Evolutionary conservation across 1,284 basidiomycete species (phyloP), one percentile per base, ranked within the genome.

Genomic region (Trametes hirsuta): DNA sequence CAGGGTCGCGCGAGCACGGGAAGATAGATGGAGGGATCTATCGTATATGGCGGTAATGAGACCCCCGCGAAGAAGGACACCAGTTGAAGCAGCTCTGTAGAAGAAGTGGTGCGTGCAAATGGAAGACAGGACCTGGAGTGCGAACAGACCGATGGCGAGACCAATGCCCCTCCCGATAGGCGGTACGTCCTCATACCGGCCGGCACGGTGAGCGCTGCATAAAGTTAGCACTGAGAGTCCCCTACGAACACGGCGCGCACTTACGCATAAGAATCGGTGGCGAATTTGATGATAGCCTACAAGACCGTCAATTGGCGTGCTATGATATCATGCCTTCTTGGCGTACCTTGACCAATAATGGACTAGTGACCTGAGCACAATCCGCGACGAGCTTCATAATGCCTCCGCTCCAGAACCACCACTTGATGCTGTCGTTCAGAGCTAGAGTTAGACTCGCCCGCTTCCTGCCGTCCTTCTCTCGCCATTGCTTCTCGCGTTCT

Each of bases 41-140:
- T 86, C 82, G 75, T 96, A 98, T 56, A 98, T 90, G 9, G 91
- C 89, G 0, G 93, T 88, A 69, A 98, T 97, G 56, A 98, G 84
- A 0, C 94, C 95, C 3, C 90, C 88, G 47, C 95, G 88, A 4
- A 93, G 72, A 21, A 97, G 82, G 9, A 97, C 94, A 55, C 94
- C 94, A 3, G 86, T 84, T 0, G 85, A 84, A 42, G 85, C 83
- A 25, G 82, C 80, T 25, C 90, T 83, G 70, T 91, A 91, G 78
- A 92, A 91, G 76, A 91, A 95, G 66, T 95, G 93, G 66, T 95
- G 86, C 5, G 84, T 82, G 68, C 85, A 85, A 51, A 94, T 69
- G 0, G 91, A 93, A 0, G 86, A 74, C 25, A 89, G 68, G 34
- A 93, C 54, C 69, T 95, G 89, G 68, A 97, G 79, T 37, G 77